Percentiles rank a stretch among this genome's conserved stretches.
phyloP scores from a whole-genome alignment of 306 rosid species.

The Castanea sativa region DNA sequence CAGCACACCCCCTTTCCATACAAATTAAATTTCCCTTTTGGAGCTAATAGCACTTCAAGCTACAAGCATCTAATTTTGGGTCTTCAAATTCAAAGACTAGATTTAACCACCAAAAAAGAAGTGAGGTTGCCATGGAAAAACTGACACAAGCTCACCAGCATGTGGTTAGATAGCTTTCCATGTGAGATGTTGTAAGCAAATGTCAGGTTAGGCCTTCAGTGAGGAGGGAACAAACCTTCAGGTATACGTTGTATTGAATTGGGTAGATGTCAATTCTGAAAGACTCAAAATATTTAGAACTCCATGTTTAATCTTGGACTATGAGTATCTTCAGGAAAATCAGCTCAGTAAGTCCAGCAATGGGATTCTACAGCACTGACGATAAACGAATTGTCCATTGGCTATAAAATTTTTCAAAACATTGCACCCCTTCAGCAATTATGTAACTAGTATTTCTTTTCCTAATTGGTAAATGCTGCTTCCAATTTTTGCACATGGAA shows the following conservation, averaged over 20 bases:
- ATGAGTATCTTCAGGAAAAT: not conserved
- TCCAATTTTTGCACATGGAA: no score
- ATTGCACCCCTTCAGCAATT: no score
- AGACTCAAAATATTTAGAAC: slow-evolving; percentile 3
- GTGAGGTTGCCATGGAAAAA: not conserved
- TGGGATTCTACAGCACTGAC: not conserved
- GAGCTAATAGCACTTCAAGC: no score
- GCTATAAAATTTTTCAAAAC: no score
- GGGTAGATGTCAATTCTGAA: slow-evolving; percentile 62
- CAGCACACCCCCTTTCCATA: no score
- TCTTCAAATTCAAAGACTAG: not conserved
- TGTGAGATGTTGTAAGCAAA: slow-evolving; percentile 57
- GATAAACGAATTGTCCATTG: no score
- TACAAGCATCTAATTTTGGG: not conserved
- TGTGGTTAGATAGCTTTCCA: slow-evolving; percentile 36
- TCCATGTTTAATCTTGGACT: slow-evolving; percentile 2
- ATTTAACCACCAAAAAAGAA: not conserved
- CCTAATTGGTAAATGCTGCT: no score
- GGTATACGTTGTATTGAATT: slow-evolving; percentile 56
- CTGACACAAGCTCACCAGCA: slow-evolving; percentile 23
- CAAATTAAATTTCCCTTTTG: no score
- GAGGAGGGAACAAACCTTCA: slow-evolving; percentile 64
- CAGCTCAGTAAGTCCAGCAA: not conserved
- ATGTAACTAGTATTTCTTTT: no score
- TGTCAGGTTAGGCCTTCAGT: slow-evolving; percentile 59